Base-by-base conservation (phyloP, 2,329 filamentous ascomycete species). In the Colletotrichum lentis region DNA sequence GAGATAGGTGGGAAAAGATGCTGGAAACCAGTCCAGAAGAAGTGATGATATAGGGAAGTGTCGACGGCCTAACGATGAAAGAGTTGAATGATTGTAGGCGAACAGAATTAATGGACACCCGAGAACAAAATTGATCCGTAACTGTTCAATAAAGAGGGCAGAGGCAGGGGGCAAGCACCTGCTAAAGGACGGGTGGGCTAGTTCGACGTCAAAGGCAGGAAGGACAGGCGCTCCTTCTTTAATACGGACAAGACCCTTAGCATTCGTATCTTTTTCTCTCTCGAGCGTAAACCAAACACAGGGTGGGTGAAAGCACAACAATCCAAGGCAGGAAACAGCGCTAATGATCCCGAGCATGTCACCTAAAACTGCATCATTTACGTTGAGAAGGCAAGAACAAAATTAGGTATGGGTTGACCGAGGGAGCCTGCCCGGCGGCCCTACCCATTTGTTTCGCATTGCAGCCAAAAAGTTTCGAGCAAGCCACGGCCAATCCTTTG, bases 401-500 rank as follows among this genome's bases (percentile, higher is more conserved):
- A 56, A 20, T 55, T 50, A 53, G 46, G 63, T 56, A 50, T 60
- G 43, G 62, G 24, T 60, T 46, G 62, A 50, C 22, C 55, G 43
- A 69, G 27, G 62, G 47, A 52, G 55, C 50, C 62, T 56, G 58
- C 50, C 50, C 50, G 43, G 50, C 37, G 50, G 20, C 62, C 50
- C 7, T 62, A 35, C 47, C 41, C 53, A 69, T 67, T 69, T 54
- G 67, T 69, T 69, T 67, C 41, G 67, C 47, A 43, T 53, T 52
- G 53, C 22, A 27, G 24, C 20, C 46, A 58, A 59, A 67, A 69
- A 69, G 52, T 69, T 69, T 67, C 64, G 52, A 49, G 57, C 64
- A 53, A 35, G 22, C 58, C 55, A 22, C 47, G 43, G 24, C 67
- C 67, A 69, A 67, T 69, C 63, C 31, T 46, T 69, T 41, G 49